Base-by-base conservation (phyloP, 305 asterid genomes). In the Salvia sclarea region DNA sequence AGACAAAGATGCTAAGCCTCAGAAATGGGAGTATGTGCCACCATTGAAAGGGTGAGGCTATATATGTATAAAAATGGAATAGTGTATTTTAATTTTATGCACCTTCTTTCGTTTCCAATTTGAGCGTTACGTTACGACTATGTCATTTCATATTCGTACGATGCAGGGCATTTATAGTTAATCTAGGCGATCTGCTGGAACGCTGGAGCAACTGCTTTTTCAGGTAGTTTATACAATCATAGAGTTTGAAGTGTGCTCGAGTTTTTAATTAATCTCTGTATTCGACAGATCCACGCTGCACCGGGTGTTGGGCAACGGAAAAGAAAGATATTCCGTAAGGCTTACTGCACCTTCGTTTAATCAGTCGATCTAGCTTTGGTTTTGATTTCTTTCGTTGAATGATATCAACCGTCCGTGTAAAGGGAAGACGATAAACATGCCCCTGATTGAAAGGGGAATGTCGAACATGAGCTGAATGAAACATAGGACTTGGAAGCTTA, bases 181-280 rank as follows among this genome's bases (percentile, higher is more conserved):
- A 93, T 83, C 85, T 93, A 52, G 98, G 96, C 45, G 98, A 93
- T 71, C 72, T 93, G 92, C 81, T 93, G 68, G 98, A 90, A 83
- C 91, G 96, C 48, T 86, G 90, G 94, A 93, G 96, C 87, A 93
- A 93, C 85, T 80, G 83, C 66, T 21, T 72, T 60, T 91, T 88
- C 75, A 88, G 98, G 97, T 92, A 80, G 43, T 71, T 10, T n/a
- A n/a, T n/a, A n/a, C n/a, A n/a, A n/a, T n/a, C n/a, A n/a, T n/a
- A n/a, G n/a, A n/a, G n/a, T n/a, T n/a, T n/a, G n/a, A n/a, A n/a
- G 7, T n/a, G n/a, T n/a, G n/a, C n/a, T n/a, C n/a, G n/a, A n/a
- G n/a, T n/a, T n/a, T n/a, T n/a, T n/a, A n/a, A n/a, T n/a, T 60
- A 21, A 53, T n/a, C n/a, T n/a, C n/a, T n/a, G n/a, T n/a, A n/a